Evolutionary conservation across 2,329 filamentous ascomycete genomes (phyloP).

Genomic region (Plectosphaerella sp.): DNA sequence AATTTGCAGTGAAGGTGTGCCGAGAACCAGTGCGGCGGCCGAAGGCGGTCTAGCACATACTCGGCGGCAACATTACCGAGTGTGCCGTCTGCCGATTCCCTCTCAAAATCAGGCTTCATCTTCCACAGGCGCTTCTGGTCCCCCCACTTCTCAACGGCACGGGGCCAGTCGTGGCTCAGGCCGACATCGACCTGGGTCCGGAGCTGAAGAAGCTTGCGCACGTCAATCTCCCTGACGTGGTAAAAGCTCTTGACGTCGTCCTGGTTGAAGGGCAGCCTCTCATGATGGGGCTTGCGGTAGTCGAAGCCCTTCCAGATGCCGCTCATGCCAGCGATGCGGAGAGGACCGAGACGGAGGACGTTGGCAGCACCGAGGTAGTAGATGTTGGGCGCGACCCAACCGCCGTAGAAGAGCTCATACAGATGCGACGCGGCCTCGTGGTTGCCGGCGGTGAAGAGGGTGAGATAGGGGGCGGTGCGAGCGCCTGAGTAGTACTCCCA

Average conservation of each 20-base stretch:
- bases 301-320: conserved; percentile 94
- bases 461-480: conserved; percentile 77
- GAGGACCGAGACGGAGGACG: conserved; percentile 74
- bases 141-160: conserved; percentile 74
- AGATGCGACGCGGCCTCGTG: conserved; percentile 90
- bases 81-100: conserved; percentile 69
- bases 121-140: conserved; percentile 64
- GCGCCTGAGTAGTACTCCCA: conserved; percentile 86
- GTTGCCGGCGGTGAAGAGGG: conserved; percentile 89
- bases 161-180: conserved; percentile 94
- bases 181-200: conserved; percentile 87
- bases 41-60: conserved; percentile 73
- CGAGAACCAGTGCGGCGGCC: conserved; percentile 86
- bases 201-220: conserved; percentile 82
- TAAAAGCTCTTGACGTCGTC: conserved; percentile 80
- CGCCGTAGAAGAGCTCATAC: conserved; percentile 91
- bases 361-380: conserved; percentile 96
- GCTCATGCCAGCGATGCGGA: conserved; percentile 85
- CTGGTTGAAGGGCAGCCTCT: conserved; percentile 77
- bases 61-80: conserved; percentile 78
- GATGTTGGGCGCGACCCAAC: conserved; percentile 95
- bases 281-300: conserved; percentile 77
- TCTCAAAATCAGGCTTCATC: conserved; percentile 68
- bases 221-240: conserved; percentile 83
- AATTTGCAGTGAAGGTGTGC: conserved; percentile 92